Base-by-base conservation (phyloP, 768 basidiomycete genomes). In the Sarcomyxa edulis region DNA sequence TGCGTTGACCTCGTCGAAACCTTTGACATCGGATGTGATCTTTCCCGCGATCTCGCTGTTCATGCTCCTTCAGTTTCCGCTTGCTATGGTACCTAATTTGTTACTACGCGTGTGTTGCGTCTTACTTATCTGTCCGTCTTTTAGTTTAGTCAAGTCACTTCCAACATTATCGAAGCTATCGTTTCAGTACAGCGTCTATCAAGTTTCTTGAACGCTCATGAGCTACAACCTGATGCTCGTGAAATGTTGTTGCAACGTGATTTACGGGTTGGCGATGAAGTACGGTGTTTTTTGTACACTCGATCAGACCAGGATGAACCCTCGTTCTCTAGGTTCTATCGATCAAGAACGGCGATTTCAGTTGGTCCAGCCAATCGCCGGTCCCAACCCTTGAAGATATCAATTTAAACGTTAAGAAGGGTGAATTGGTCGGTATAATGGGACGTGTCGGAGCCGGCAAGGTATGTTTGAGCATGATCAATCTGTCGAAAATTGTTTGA, bases 11-110 rank as follows among this genome's bases (percentile, higher is more conserved):
- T 78, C 80, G 4, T 58, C 71, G 1, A 70, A 56, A 20, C 88
- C 92, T 3, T 60, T 98, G 2, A 97, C 95, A 0, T 77, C 85
- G 0, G 93, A 96, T 45, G 65, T 91, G 35, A 94, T 97, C 46
- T 98, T 98, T 72, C 95, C 95, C n/a, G 81, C 89, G 0, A 92
- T 98, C 45, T 84, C 89, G 0, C 62, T 94, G 21, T 94, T 92
- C 64, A 82, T 88, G 78, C 67, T 95, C 1, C 65, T 95, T 21
- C 80, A 84, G 41, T 93, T 93, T 61, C 91, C 91, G 1, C 66
- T 94, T 16, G 84, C 76, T 2, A 86, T 90, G 85, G 84, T 84
- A 54, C n/a, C n/a, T 26, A 67, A 54, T 26, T 28, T 26, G 12
- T 24, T 39, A 9, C 28, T 28, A 33, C 6, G 22, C 47, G 27